phyloP scores from a whole-genome alignment of 192 early-diverging fungal genomes.

The Allomyces macrogynus region DNA sequence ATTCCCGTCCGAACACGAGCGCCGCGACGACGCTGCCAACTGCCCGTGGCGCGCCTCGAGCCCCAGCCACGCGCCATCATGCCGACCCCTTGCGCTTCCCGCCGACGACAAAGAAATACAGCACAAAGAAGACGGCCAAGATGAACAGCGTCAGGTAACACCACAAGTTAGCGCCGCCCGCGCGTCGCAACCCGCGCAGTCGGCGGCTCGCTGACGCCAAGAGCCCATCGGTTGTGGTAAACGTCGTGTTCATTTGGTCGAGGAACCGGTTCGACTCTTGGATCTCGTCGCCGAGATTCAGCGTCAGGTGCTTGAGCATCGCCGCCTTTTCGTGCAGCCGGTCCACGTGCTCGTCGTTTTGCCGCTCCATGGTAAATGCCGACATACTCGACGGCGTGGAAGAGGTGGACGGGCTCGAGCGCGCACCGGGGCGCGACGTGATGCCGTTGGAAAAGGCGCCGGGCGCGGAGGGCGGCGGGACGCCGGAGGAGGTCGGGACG shows the following conservation, averaged over 20 bases:
- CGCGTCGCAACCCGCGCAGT: constrained; percentile 17
- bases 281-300: constrained; percentile 24
- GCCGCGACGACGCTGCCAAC: no score
- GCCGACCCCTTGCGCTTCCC: no score
- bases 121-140: constrained; percentile 13
- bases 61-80: no score
- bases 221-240: constrained; percentile 18
- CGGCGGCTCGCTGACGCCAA: constrained; percentile 15
- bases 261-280: constrained; percentile 22
- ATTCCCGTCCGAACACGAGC: no score
- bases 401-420: no score
- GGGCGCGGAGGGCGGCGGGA: no score
- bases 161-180: constrained; percentile 19
- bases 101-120: constrained; percentile 11
- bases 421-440: no score
- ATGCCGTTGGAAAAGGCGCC: no score
- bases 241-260: constrained; percentile 14
- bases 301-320: constrained; percentile 22
- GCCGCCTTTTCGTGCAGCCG: constrained; percentile 17
- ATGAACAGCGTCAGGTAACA: constrained; percentile 21
- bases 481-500: no score
- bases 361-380: neutral
- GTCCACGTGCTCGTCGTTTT: neutral
- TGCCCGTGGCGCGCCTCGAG: no score
- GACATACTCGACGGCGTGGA: neutral